These are phyloP conservation scores for Fusarium sp. DNA, from an alignment of 2,329 filamentous ascomycete genomes.

Conservation along the genomic window DNA sequence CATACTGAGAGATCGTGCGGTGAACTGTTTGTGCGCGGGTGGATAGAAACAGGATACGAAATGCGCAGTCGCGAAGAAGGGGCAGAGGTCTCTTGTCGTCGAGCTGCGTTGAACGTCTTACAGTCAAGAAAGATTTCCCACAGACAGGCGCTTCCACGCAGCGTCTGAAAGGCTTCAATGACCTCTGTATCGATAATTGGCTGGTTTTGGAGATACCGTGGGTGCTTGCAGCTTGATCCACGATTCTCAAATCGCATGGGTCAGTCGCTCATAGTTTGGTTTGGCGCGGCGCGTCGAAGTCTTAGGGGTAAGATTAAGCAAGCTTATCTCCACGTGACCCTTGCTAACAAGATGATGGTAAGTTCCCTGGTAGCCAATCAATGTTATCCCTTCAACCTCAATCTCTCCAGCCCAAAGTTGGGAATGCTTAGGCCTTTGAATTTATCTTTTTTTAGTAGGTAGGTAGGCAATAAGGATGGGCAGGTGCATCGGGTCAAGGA, in stretches of 20 bases:
- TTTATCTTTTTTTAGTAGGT: too few relatives aligned
- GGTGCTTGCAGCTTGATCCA: slow-evolving; percentile 26
- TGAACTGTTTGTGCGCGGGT: background rate
- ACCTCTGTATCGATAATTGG: slow-evolving; percentile 1
- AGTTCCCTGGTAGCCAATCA: slow-evolving; percentile 3
- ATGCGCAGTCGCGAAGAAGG: slow-evolving; percentile 13
- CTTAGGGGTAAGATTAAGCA: slow-evolving; percentile 3
- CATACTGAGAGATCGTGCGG: slow-evolving; percentile 42
- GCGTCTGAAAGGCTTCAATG: background rate
- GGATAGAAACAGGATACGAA: slow-evolving; percentile 6
- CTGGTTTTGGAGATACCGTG: slow-evolving; percentile 14
- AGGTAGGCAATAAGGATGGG: background rate
- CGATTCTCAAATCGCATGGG: slow-evolving; percentile 37
- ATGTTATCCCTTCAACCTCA: slow-evolving; percentile 4
- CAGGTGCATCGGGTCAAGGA: background rate
- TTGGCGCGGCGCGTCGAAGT: slow-evolving; percentile 40
- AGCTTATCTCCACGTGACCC: slow-evolving; percentile 35
- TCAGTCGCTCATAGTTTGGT: slow-evolving; percentile 24
- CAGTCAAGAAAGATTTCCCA: slow-evolving; percentile 9
- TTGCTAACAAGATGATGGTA: background rate
- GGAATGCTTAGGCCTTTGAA: background rate
- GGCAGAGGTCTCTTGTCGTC: background rate
- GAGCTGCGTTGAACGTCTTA: slow-evolving; percentile 14
- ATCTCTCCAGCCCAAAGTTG: slow-evolving; percentile 27
- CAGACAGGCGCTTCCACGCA: slow-evolving; percentile 11